Conservation (phyloP, 2,329 filamentous ascomycete species). For the Pseudonectria foliicola region DNA sequence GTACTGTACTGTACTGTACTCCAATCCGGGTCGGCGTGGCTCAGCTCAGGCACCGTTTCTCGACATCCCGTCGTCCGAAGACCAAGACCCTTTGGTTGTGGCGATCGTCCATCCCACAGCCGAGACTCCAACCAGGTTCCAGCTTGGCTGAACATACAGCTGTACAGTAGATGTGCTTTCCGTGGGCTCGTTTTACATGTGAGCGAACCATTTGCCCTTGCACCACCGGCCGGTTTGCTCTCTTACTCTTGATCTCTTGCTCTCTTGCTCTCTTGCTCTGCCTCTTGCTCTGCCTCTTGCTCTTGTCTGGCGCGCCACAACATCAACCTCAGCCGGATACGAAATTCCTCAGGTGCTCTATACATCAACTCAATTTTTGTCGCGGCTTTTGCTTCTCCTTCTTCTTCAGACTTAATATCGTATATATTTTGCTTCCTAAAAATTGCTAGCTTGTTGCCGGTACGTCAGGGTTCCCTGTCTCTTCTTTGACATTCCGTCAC, state of each 20-base stretch:
- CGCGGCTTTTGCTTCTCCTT: no score
- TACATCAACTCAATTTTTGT: no score
- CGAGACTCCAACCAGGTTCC: slow-evolving; percentile 8
- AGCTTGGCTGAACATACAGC: neutral
- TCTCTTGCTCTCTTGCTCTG: no score
- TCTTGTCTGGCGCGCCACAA: no score
- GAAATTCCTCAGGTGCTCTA: no score
- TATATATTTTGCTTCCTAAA: no score
- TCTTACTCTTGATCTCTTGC: no score
- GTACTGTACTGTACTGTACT: no score
- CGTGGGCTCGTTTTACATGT: slow-evolving; percentile 7
- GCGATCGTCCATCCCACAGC: slow-evolving; percentile 7
- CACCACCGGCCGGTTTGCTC: no score
- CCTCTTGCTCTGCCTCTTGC: no score
- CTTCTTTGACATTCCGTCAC: slow-evolving; percentile 14
- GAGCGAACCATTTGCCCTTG: slow-evolving; percentile 9
- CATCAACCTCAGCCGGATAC: no score
- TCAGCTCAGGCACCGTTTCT: slow-evolving; percentile 10
- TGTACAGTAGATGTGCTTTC: slow-evolving; percentile 1
- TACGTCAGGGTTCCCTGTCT: slow-evolving; percentile 17
- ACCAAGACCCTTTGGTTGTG: slow-evolving; percentile 5
- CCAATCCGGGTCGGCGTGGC: slow-evolving; percentile 15
- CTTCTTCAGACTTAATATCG: no score
- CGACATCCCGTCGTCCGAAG: slow-evolving; percentile 24
- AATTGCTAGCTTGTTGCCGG: slow-evolving; percentile 15